phyloP scores from a whole-genome alignment of 208 protist genomes.

The Zelonia costaricensis region DNA sequence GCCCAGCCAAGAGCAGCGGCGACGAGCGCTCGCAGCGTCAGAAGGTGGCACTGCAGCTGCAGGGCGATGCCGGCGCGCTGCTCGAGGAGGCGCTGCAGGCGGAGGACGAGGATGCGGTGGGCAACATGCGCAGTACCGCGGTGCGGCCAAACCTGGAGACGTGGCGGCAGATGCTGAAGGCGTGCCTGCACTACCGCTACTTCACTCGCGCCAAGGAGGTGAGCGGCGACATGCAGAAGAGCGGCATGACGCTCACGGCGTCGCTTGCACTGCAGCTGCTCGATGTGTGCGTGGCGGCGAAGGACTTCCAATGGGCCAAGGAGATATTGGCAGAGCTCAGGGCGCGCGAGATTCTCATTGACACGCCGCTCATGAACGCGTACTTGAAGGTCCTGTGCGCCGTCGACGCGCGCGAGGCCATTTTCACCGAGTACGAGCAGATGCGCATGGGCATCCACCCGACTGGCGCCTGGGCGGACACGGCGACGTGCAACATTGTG shows the following conservation, averaged over 20 bases:
- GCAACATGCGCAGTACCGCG: slow-evolving; percentile 52
- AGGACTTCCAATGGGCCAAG: slow-evolving; percentile 49
- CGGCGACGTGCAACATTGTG: slow-evolving; percentile 76
- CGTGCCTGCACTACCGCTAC: slow-evolving; percentile 45
- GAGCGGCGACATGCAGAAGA: slow-evolving; percentile 39
- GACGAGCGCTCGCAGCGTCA: too few species aligned
- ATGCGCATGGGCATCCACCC: slow-evolving; percentile 72
- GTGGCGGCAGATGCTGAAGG: slow-evolving; percentile 67
- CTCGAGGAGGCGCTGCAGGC: slow-evolving; percentile 61
- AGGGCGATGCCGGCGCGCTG: slow-evolving; percentile 3
- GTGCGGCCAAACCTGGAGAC: slow-evolving; percentile 76
- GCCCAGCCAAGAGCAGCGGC: not conserved
- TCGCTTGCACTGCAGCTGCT: slow-evolving; percentile 60
- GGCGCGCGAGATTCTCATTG: slow-evolving; percentile 36
- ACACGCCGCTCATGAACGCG: slow-evolving; percentile 66
- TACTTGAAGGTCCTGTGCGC: slow-evolving; percentile 78
- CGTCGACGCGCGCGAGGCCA: slow-evolving; percentile 28
- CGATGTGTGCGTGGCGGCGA: slow-evolving; percentile 41
- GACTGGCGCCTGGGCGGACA: slow-evolving; percentile 61
- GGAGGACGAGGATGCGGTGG: slow-evolving; percentile 43
- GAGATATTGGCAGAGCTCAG: slow-evolving; percentile 60
- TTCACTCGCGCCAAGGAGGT: slow-evolving; percentile 44
- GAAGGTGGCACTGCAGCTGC: too few species aligned
- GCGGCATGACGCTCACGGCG: slow-evolving; percentile 34
- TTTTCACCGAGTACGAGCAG: slow-evolving; percentile 57